Evolutionary conservation across 169 alveolate genomes (phyloP).

Genomic region (Ophryocystis elektroscirrha): DNA sequence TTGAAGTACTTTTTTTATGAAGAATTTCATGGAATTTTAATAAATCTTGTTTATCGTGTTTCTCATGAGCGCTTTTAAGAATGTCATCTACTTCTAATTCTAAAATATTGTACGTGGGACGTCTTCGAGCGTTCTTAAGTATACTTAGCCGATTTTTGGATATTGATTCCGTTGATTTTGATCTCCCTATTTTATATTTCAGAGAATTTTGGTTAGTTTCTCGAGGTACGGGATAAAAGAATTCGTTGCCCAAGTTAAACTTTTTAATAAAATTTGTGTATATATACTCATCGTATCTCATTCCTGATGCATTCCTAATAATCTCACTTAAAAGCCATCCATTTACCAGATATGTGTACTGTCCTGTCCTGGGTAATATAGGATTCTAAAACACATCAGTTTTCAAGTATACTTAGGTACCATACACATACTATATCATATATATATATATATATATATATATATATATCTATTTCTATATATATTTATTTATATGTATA

Average conservation of each 20-base stretch:
- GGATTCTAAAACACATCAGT: neutral
- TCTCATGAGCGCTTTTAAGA: neutral
- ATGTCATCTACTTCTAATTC: neutral
- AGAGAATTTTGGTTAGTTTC: constrained; percentile 1
- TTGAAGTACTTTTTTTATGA: too few relatives aligned
- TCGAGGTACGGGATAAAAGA: constrained; percentile 12
- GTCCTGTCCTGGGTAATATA: constrained; percentile 8
- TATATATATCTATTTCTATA: too few relatives aligned
- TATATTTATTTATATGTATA: too few relatives aligned
- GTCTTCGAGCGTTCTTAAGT: neutral
- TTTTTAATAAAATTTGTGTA: constrained; percentile 6
- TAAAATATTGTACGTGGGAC: neutral
- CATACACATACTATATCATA: neutral
- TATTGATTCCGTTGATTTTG: neutral
- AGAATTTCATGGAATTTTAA: too few relatives aligned
- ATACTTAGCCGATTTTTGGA: neutral
- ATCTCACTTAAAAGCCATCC: constrained; percentile 24
- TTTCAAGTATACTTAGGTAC: neutral
- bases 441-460: too few relatives aligned
- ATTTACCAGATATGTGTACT: constrained; percentile 17
- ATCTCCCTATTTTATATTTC: neutral
- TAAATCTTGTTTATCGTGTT: neutral
- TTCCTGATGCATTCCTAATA: constrained; percentile 13
- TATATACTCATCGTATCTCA: constrained; percentile 7
- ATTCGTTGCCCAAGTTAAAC: constrained; percentile 2